Conservation (phyloP, 352 stramenopile species). For the Phytophthora sojae region DNA sequence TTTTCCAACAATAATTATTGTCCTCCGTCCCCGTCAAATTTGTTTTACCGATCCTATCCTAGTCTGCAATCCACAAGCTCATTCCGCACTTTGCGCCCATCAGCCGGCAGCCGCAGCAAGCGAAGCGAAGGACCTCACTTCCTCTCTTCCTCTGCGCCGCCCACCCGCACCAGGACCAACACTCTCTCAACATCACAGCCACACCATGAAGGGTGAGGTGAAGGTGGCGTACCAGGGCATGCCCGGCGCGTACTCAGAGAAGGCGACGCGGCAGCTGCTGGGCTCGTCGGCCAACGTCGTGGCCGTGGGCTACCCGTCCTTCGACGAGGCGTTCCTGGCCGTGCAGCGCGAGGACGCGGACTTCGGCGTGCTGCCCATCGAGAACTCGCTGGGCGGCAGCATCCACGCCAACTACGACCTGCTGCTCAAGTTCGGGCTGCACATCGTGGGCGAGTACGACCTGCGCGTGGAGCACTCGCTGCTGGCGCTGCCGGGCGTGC, state of each 20-base stretch:
- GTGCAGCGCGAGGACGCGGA: constrained; percentile 89
- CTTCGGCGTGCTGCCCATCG: constrained; percentile 96
- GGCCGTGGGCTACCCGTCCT: constrained; percentile 51
- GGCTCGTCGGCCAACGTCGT: constrained; percentile 68
- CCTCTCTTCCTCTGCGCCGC: not conserved
- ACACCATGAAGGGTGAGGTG: constrained; percentile 55
- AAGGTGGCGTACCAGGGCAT: constrained; percentile 97
- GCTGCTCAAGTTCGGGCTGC: constrained; percentile 78
- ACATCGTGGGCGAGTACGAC: constrained; percentile 85
- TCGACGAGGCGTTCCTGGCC: constrained; percentile 67
- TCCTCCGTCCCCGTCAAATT: not conserved
- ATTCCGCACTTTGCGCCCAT: not conserved
- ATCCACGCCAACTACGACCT: constrained; percentile 98
- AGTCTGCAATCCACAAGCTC: not conserved
- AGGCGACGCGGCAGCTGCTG: constrained; percentile 94
- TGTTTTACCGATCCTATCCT: not conserved
- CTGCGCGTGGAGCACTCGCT: constrained; percentile 93
- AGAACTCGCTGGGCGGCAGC: constrained; percentile 95
- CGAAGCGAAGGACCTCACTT: not conserved
- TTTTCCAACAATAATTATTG: not conserved
- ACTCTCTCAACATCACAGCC: not conserved
- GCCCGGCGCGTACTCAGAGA: constrained; percentile 97
- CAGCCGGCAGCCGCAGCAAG: not conserved
- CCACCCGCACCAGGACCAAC: not conserved
- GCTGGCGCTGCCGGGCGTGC: constrained; percentile 89